Evolutionary conservation across 805 yeast species (phyloP).

Genomic region (Yarrowia sp.): DNA sequence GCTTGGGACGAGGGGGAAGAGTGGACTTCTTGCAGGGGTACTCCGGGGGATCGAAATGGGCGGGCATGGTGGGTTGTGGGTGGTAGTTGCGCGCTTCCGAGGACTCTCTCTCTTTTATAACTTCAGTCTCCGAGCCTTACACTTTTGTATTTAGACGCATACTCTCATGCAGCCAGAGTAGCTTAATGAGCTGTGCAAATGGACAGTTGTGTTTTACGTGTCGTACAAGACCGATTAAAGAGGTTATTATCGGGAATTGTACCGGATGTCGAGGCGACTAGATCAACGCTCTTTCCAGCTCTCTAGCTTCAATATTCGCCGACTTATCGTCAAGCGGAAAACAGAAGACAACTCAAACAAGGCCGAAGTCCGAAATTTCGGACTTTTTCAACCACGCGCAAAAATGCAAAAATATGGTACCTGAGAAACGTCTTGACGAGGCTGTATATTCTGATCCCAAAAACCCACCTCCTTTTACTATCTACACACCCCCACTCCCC

Average conservation of each 20-base stretch:
- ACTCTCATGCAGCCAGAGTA: constrained; percentile 4
- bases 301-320: too few species aligned
- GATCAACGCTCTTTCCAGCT: too few species aligned
- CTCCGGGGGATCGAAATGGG: constrained; percentile 59
- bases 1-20: constrained; percentile 58
- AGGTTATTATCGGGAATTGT: neutral
- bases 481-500: neutral
- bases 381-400: neutral
- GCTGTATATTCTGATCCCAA: neutral
- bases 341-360: neutral
- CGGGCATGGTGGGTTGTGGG: constrained; percentile 40
- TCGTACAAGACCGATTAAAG: neutral
- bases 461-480: neutral
- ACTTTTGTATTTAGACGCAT: constrained; percentile 9
- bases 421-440: neutral
- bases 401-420: neutral
- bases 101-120: neutral
- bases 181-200: neutral
- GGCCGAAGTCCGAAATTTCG: constrained; percentile 22
- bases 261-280: too few species aligned
- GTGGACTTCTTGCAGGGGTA: constrained; percentile 59
- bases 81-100: neutral
- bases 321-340: too few species aligned
- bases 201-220: neutral
- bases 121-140: too few species aligned